phyloP scores from a whole-genome alignment of 23 red algal species.

The Agarophyton chilense region DNA sequence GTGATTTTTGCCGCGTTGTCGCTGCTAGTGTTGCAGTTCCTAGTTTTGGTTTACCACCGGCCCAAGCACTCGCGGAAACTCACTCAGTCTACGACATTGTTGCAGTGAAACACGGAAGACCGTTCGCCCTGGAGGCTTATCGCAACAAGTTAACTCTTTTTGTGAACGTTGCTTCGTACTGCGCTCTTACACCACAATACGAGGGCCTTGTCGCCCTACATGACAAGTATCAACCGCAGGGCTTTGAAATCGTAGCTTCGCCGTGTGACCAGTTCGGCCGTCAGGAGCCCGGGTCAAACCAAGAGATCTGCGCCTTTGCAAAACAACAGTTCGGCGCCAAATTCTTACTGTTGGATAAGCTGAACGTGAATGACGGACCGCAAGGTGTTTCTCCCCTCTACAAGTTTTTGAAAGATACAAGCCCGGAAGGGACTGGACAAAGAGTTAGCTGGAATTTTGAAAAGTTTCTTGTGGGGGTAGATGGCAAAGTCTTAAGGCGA shows the following conservation, averaged over 20 bases:
- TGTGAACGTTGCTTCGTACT: slow-evolving; percentile 91
- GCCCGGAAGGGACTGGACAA: slow-evolving; percentile 59
- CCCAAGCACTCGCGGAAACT: neutral
- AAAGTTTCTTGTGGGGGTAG: slow-evolving; percentile 71
- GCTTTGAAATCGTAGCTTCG: slow-evolving; percentile 74
- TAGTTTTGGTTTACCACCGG: neutral
- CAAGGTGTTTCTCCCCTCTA: slow-evolving; percentile 59
- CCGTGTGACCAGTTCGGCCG: slow-evolving; percentile 81
- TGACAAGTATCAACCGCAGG: slow-evolving; percentile 58
- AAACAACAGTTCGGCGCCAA: slow-evolving; percentile 74
- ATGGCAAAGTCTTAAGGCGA: slow-evolving; percentile 68
- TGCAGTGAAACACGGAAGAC: slow-evolving; percentile 49
- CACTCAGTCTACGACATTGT: slow-evolving; percentile 55
- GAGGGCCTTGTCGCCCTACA: slow-evolving; percentile 70
- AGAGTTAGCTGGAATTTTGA: slow-evolving; percentile 85
- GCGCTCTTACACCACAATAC: slow-evolving; percentile 86
- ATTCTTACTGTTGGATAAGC: slow-evolving; percentile 72
- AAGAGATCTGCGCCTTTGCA: slow-evolving; percentile 77
- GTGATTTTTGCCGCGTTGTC: neutral
- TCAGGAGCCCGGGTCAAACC: slow-evolving; percentile 71
- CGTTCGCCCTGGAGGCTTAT: slow-evolving; percentile 41
- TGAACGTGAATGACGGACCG: slow-evolving; percentile 71
- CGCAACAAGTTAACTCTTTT: slow-evolving; percentile 71
- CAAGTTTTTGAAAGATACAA: slow-evolving; percentile 60
- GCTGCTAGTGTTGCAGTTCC: neutral